phyloP scores from a whole-genome alignment of 495 filamentous ascomycete genomes.

The Terfezia boudieri region DNA sequence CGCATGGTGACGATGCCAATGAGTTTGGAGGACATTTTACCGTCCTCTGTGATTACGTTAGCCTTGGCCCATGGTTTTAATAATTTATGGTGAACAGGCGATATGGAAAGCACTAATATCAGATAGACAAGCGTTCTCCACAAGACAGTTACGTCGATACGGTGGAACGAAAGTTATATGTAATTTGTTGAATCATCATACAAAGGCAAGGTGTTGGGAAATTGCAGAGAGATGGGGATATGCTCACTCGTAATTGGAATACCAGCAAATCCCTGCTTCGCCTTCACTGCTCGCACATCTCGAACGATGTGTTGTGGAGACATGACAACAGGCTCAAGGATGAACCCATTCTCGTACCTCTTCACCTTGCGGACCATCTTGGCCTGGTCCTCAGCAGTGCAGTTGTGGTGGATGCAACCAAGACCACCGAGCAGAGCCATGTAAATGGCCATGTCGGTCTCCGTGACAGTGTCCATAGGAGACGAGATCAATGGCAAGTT shows the following conservation, averaged over 20 bases:
- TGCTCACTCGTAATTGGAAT: slow-evolving; percentile 94
- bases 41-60: slow-evolving; percentile 40
- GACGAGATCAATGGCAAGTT: slow-evolving; percentile 92
- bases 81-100: slow-evolving; percentile 1
- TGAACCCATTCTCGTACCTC: slow-evolving; percentile 98
- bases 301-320: slow-evolving; percentile 67
- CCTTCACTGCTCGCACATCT: slow-evolving; percentile 79
- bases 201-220: slow-evolving; percentile 15
- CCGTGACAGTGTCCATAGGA: slow-evolving; percentile 98
- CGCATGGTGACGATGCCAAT: slow-evolving; percentile 92
- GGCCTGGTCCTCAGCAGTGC: slow-evolving; percentile 77
- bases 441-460: slow-evolving; percentile 97
- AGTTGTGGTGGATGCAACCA: slow-evolving; percentile 98
- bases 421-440: slow-evolving; percentile 93
- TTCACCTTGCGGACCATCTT: slow-evolving; percentile 99
- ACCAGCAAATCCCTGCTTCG: slow-evolving; percentile 96
- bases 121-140: slow-evolving; percentile 20
- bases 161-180: slow-evolving; percentile 99
- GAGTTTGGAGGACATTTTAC: slow-evolving; percentile 80
- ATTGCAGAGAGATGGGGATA: slow-evolving; percentile 5
- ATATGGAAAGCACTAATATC: neutral
- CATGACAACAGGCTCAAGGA: slow-evolving; percentile 85
- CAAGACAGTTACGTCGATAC: slow-evolving; percentile 49
- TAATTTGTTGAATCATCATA: slow-evolving; percentile 49
- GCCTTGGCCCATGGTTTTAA: slow-evolving; percentile 1